These are phyloP conservation scores for Xerocomellus chrysenteron DNA, from an alignment of 768 basidiomycete species.

Conservation along the genomic window DNA sequence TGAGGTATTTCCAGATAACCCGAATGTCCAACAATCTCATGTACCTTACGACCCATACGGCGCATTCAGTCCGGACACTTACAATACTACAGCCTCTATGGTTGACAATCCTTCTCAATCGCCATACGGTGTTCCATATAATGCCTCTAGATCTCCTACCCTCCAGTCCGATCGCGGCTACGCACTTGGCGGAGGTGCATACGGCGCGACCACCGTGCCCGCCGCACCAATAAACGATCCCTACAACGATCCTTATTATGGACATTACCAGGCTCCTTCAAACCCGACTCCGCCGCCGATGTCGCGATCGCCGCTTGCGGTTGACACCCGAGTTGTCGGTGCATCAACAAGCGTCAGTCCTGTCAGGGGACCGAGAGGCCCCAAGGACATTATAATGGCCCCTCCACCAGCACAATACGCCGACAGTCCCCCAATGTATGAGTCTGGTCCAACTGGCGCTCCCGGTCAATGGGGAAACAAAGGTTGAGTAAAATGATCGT, in stretches of 20 bases:
- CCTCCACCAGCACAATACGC: constrained; percentile 33
- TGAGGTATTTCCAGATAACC: constrained; percentile 46
- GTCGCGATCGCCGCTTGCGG: constrained; percentile 36
- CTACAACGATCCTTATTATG: constrained; percentile 31
- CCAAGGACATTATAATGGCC: constrained; percentile 27
- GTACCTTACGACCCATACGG: constrained; percentile 53
- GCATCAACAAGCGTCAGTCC: constrained; percentile 36
- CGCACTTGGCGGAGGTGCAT: constrained; percentile 56
- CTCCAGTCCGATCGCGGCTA: constrained; percentile 49
- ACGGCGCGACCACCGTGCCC: constrained; percentile 47
- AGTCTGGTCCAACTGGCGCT: constrained; percentile 47
- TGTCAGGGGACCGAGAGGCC: constrained; percentile 42
- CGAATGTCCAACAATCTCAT: constrained; percentile 50
- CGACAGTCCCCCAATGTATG: constrained; percentile 69
- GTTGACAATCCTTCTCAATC: constrained; percentile 11
- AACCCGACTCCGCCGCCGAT: constrained; percentile 30
- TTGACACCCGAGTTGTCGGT: constrained; percentile 38
- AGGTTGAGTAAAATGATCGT: constrained; percentile 10
- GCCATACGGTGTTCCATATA: constrained; percentile 15
- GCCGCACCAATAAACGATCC: constrained; percentile 36
- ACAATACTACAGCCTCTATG: constrained; percentile 34
- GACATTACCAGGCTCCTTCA: constrained; percentile 18
- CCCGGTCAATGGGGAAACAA: constrained; percentile 56
- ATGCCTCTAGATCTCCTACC: constrained; percentile 14
- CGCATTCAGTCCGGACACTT: constrained; percentile 39